phyloP scores from a whole-genome alignment of 805 yeast genomes.

The Candida cerambycidarum region DNA sequence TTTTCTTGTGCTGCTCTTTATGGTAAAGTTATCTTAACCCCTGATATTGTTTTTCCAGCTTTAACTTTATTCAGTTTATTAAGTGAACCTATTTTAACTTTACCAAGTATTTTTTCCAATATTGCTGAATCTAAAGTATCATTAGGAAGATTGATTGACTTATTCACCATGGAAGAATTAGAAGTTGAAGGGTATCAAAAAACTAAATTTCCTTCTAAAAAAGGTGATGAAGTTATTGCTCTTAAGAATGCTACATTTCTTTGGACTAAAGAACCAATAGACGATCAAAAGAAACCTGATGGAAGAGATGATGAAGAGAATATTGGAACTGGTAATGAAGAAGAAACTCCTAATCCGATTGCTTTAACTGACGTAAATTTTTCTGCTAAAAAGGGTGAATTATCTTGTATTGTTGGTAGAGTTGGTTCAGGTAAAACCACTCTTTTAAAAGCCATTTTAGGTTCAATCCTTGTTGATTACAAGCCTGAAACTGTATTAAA shows the following conservation, averaged over 20 bases:
- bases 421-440: conserved; percentile 44
- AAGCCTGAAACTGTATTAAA: conserved; percentile 16
- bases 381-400: conserved; percentile 32
- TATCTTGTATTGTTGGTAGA: conserved; percentile 43
- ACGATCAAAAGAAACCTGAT: background rate
- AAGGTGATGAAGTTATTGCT: conserved; percentile 25
- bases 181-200: conserved; percentile 24
- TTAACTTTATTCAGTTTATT: conserved; percentile 37
- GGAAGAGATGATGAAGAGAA: conserved; percentile 23
- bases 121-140: conserved; percentile 33
- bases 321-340: conserved; percentile 12
- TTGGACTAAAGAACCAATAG: conserved; percentile 20
- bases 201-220: conserved; percentile 15
- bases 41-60: conserved; percentile 41
- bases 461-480: conserved; percentile 23
- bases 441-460: conserved; percentile 33
- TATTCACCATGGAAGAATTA: conserved; percentile 34
- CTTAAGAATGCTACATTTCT: conserved; percentile 33
- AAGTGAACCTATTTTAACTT: conserved; percentile 32
- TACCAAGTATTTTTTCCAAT: conserved; percentile 31
- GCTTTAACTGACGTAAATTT: conserved; percentile 35
- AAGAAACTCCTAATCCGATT: conserved; percentile 15
- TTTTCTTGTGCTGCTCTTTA: conserved; percentile 27
- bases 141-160: conserved; percentile 31
- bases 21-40: conserved; percentile 28